A percentile compares a stretch with the other conserved stretches of the same genome.
phyloP scores from a whole-genome alignment of 768 basidiomycete genomes.

The Kwoniella sp. region DNA sequence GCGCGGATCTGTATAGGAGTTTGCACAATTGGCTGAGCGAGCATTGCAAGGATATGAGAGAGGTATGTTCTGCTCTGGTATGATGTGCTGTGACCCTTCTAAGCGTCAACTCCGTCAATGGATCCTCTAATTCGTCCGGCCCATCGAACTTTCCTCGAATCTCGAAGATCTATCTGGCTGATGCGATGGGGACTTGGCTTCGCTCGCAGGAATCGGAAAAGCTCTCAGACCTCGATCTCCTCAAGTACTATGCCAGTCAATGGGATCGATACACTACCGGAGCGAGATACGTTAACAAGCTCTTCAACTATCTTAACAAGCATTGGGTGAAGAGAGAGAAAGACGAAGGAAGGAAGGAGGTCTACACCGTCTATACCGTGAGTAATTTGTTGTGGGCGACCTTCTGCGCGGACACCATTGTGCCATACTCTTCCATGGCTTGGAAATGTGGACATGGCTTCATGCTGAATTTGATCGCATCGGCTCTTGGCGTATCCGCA shows the following conservation, averaged over 20 bases:
- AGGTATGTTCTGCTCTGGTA: conserved; percentile 64
- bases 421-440: too few species aligned
- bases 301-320: conserved; percentile 97
- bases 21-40: conserved; percentile 84
- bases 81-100: not conserved
- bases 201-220: conserved; percentile 69
- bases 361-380: conserved; percentile 95
- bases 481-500: conserved; percentile 44
- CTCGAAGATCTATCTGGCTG: too few species aligned
- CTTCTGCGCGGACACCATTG: not conserved
- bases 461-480: too few species aligned
- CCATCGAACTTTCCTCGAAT: too few species aligned
- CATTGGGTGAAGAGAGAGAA: conserved; percentile 99
- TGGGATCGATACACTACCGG: conserved; percentile 98
- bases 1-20: conserved; percentile 94
- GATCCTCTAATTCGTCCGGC: too few species aligned
- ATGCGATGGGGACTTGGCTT: conserved; percentile 7
- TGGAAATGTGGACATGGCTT: too few species aligned
- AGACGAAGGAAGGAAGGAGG: conserved; percentile 91
- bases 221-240: conserved; percentile 80
- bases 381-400: conserved; percentile 56
- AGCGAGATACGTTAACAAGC: conserved; percentile 92
- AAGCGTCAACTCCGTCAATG: too few species aligned
- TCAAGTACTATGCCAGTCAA: conserved; percentile 86
- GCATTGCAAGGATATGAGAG: conserved; percentile 71